Evolutionary conservation across 805 yeast species (phyloP), one percentile per base, ranked within the genome.

Genomic region (Kazachstania kunashirensis): DNA sequence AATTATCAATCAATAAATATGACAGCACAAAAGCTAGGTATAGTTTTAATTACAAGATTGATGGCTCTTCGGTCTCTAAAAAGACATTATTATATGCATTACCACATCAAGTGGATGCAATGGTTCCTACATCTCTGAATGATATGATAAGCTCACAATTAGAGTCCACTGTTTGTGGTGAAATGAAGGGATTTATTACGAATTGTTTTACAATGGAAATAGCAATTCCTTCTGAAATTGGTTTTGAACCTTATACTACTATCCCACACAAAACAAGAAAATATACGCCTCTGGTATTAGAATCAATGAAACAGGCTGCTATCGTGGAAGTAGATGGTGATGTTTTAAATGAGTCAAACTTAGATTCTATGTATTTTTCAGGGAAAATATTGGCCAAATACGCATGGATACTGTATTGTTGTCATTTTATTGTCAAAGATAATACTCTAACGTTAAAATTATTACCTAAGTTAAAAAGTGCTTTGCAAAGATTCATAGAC

Each of bases 381-480:
- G 98, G 97, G 10, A 89, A 92, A 56, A 69, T 76, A 19, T 63
- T 88, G 34, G 95, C 86, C 47, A 92, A 88, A 61, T 92, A 83
- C 60, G 96, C 97, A 0, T 81, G 82, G 68, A 71, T 92, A 36
- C 66, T 85, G 11, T 81, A 81, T 44, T 84, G 78, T 9, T 75
- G 79, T 26, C 77, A 80, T 37, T 77, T 68, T 43, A 68, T 89
- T 14, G 57, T 89, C 31, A 55, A 72, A 14, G 81, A 88, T 52
- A 52, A 59, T 0, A 55, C 51, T 1, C 59, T 80, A 38, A 70
- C 92, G 1, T 47, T 55, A 11, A 55, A 56, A 7, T 62, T 82
- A 27, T 62, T 85, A 30, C 68, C 70, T 1, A 68, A 70, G 38
- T 55, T 88, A 45, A 81, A 84, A 50, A 48, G 59, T 14, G 92